phyloP scores from a whole-genome alignment of 177 flowering plant species.

The Vitis hybrid region DNA sequence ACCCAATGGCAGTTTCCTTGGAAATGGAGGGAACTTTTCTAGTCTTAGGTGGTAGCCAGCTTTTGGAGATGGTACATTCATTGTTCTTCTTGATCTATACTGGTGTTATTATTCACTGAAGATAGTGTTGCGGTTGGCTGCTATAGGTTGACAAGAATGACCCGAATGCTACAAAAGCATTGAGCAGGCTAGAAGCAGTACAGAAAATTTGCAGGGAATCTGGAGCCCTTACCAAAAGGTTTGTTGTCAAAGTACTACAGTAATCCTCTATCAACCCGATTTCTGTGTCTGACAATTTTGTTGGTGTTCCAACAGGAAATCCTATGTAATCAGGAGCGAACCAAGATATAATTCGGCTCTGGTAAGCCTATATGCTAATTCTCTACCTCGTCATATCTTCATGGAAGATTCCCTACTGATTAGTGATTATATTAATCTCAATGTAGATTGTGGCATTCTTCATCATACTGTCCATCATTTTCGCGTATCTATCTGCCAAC shows the following conservation, averaged over 20 bases:
- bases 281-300: constrained; percentile 5
- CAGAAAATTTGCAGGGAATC: constrained; percentile 73
- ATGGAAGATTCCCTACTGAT: constrained; percentile 6
- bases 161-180: constrained; percentile 69
- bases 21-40: background rate
- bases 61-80: background rate
- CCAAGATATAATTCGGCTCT: constrained; percentile 28
- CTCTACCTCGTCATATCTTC: background rate
- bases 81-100: background rate
- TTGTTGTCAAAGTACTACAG: background rate
- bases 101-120: background rate
- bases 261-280: background rate
- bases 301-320: constrained; percentile 39
- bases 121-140: background rate
- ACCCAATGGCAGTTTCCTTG: background rate
- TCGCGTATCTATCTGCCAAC: constrained; percentile 35
- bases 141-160: constrained; percentile 68
- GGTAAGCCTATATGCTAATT: constrained; percentile 28
- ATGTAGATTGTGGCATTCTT: constrained; percentile 45
- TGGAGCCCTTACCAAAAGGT: constrained; percentile 64
- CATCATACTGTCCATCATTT: constrained; percentile 37
- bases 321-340: constrained; percentile 35
- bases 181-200: constrained; percentile 58
- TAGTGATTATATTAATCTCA: constrained; percentile 9
- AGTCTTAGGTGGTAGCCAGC: background rate